Percentiles rank a stretch among this genome's conserved stretches.
phyloP scores from a whole-genome alignment of 1,284 basidiomycete species.

The Cystobasidium pallidum region DNA sequence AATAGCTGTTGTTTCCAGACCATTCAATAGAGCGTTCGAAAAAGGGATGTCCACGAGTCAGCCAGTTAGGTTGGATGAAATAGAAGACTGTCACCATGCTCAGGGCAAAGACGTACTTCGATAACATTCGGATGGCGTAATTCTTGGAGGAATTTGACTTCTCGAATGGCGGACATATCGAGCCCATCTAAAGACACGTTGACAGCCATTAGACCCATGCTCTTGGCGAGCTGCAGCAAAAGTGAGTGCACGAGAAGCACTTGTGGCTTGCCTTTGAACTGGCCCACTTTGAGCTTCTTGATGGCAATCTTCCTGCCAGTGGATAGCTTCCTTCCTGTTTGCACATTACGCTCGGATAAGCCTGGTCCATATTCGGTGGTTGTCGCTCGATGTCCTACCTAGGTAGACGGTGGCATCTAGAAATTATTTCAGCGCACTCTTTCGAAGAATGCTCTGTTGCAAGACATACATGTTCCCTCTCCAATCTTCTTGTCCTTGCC shows the following conservation, averaged over 20 bases:
- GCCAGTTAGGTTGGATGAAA: no score
- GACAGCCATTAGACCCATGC: not conserved
- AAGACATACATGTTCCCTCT: constrained; percentile 42
- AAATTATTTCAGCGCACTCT: not conserved
- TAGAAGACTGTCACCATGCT: no score
- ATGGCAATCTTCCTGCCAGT: constrained; percentile 84
- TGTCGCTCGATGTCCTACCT: constrained; percentile 61
- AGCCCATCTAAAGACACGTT: constrained; percentile 69
- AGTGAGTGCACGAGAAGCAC: not conserved
- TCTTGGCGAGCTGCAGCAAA: not conserved
- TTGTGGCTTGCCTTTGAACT: constrained; percentile 67
- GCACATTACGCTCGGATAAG: not conserved
- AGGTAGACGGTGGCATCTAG: constrained; percentile 91
- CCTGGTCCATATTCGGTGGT: not conserved
- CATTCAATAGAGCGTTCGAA: not conserved
- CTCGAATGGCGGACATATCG: constrained; percentile 97
- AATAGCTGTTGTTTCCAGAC: constrained; percentile 66
- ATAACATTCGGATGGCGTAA: constrained; percentile 94
- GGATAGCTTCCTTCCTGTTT: constrained; percentile 68
- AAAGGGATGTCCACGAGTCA: not conserved
- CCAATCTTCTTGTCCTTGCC: constrained; percentile 51
- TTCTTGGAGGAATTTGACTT: constrained; percentile 96
- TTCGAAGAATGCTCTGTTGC: not conserved
- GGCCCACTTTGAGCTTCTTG: constrained; percentile 96
- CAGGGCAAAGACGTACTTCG: constrained; percentile 67